Percentiles rank a stretch among this genome's conserved stretches.
Evolutionary conservation across 2,329 filamentous ascomycete genomes (phyloP).

Genomic region (Aulographum hederae): DNA sequence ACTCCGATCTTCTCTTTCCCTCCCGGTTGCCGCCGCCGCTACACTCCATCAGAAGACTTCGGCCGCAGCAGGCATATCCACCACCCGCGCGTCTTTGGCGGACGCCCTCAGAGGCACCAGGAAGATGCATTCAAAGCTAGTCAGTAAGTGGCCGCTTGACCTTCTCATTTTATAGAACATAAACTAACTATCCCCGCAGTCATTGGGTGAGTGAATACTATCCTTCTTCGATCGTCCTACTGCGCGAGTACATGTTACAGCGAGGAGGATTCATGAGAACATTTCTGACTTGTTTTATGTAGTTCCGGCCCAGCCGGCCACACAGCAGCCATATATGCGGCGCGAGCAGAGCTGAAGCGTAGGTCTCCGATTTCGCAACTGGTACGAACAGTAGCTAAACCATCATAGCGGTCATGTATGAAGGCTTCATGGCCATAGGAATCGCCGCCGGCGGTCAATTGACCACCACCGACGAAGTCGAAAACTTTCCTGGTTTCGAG

Average conservation of each 20-base stretch:
- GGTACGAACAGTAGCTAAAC: conserved; percentile 8
- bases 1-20: conserved; percentile 53
- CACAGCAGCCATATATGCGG: conserved; percentile 91
- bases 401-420: conserved; percentile 62
- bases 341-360: conserved; percentile 83
- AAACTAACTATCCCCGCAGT: conserved; percentile 14
- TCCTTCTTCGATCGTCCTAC: too few relatives aligned
- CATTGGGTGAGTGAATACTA: too few relatives aligned
- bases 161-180: conserved; percentile 1
- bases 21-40: conserved; percentile 56
- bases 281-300: conserved; percentile 22
- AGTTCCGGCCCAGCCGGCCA: conserved; percentile 95
- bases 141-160: conserved; percentile 43
- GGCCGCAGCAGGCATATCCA: conserved; percentile 19
- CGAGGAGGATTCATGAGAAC: background rate
- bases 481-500: conserved; percentile 95
- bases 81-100: conserved; percentile 18
- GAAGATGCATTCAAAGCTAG: conserved; percentile 84
- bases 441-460: conserved; percentile 92
- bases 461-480: conserved; percentile 93
- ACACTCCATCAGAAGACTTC: conserved; percentile 43
- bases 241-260: conserved; percentile 8
- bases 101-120: conserved; percentile 17
- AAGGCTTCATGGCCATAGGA: conserved; percentile 94
- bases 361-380: conserved; percentile 13